Conservation (phyloP, 2,329 filamentous ascomycete genomes). For the Xylariaceae sp. region DNA sequence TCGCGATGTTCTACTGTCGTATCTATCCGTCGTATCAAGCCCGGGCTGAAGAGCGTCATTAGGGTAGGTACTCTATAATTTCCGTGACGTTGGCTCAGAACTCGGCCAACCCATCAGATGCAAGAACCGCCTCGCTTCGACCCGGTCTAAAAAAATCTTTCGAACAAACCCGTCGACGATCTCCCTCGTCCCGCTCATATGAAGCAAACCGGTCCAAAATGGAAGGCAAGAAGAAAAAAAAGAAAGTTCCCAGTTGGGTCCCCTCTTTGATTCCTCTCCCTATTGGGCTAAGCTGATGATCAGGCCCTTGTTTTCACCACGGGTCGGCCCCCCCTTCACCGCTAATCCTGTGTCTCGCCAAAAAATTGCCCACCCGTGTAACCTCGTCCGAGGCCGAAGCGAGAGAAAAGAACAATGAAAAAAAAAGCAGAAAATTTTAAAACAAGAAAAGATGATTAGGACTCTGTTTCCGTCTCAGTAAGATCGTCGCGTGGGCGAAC, state of each 20-base stretch:
- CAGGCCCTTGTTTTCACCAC: neutral
- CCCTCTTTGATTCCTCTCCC: neutral
- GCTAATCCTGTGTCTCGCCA: conserved; percentile 5
- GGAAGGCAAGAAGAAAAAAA: neutral
- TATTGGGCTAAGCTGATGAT: neutral
- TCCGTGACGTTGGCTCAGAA: no score
- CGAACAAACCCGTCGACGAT: neutral
- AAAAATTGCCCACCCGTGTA: neutral
- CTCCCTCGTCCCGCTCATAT: neutral
- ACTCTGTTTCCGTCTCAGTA: no score
- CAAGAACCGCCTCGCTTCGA: neutral
- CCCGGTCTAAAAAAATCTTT: neutral
- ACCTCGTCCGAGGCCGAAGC: neutral
- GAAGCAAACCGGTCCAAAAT: neutral
- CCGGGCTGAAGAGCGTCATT: no score
- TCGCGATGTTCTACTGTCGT: neutral
- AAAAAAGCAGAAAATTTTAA: no score
- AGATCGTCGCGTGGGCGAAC: neutral
- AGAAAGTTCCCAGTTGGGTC: neutral
- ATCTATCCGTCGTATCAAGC: neutral
- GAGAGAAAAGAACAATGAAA: neutral
- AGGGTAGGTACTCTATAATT: no score
- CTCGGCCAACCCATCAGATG: neutral
- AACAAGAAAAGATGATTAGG: no score
- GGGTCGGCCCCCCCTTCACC: neutral